Percentiles rank a stretch among this genome's conserved stretches.
phyloP scores from a whole-genome alignment of 2,329 filamentous ascomycete genomes.

The Arthroderma sp. region DNA sequence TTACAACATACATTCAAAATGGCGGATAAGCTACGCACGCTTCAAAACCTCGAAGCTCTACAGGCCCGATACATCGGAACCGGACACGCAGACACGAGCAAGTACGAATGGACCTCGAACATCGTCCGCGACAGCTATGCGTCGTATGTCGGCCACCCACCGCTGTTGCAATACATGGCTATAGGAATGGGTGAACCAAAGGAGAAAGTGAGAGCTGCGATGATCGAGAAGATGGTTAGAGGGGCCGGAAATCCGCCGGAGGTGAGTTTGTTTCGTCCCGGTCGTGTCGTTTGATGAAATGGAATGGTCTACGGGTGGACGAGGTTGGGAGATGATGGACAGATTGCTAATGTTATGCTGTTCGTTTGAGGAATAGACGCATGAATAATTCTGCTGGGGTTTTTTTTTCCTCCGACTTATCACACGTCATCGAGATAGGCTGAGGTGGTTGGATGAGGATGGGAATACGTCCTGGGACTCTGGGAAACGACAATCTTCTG shows the following conservation, averaged over 20 bases:
- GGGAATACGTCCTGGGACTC: too few species aligned
- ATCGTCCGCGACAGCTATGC: conserved; percentile 87
- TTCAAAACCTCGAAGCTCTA: conserved; percentile 93
- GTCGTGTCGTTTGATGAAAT: not conserved
- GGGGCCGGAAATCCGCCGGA: conserved; percentile 54
- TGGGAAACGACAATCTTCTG: too few species aligned
- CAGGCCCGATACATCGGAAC: conserved; percentile 94
- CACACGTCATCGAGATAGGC: too few species aligned
- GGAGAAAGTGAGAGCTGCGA: conserved; percentile 62
- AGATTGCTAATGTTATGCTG: not conserved
- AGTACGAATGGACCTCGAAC: conserved; percentile 95
- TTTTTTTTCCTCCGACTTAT: too few species aligned
- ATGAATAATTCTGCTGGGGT: conserved; percentile 6
- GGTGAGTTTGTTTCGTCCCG: conserved; percentile 23
- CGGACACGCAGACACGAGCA: conserved; percentile 89
- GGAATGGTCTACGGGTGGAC: too few species aligned
- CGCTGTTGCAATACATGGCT: conserved; percentile 75
- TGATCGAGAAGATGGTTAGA: conserved; percentile 63
- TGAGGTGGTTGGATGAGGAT: too few species aligned
- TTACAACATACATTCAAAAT: conserved; percentile 15
- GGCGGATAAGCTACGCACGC: conserved; percentile 96
- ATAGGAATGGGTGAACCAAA: conserved; percentile 76
- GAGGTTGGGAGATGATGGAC: not conserved
- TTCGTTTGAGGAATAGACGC: conserved; percentile 3
- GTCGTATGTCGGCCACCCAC: conserved; percentile 78